Base-by-base conservation (phyloP, 1,139 yeast species). In the Diutina rugosa region DNA sequence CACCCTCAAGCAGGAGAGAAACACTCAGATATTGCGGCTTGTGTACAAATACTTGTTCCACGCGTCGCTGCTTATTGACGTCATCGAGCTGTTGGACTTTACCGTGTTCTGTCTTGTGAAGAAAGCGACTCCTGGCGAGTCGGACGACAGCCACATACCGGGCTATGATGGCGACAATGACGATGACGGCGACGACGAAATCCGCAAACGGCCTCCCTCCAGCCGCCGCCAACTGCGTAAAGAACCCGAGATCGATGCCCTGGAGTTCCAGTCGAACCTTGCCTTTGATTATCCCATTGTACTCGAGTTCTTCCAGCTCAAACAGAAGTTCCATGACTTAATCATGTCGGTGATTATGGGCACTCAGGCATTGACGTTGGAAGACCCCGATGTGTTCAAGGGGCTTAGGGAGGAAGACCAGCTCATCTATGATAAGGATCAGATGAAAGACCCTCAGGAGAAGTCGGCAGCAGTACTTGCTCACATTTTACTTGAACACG, bases 321-420 rank as follows among this genome's bases (percentile, higher is more conserved):
- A 90, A 63, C 97, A 90, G 65, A 76, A 80, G 26, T 69, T 88
- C 51, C 93, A 90, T 67, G 85, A 87, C 61, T 69, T 78, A 6
- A 73, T 86, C 49, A 73, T 84, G 7, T 78, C 79, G 35, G 73
- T 89, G 16, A 75, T 87, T 32, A 79, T 87, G 77, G 81, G 85
- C 32, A 77, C 89, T 0, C 95, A 88, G 63, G 78, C 84, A 5
- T 71, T 87, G 21, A 85, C 95, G 0, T 72, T 87, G 16, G 81
- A 78, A 46, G 95, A 87, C 63, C 89, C 91, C 1, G 89, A 85
- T 58, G 85, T 84, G 1, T 87, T 87, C 68, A 74, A 77, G 57
- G 80, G 87, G 0, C 73, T 85, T 69, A 76, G 75, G 60, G 84
- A 83, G 47, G 87, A 83, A 48, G 80, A 79, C 51, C 72, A 78